Evolutionary conservation across 768 basidiomycete species (phyloP), one percentile per base, ranked within the genome.

Genomic region (Collybia mongolica): DNA sequence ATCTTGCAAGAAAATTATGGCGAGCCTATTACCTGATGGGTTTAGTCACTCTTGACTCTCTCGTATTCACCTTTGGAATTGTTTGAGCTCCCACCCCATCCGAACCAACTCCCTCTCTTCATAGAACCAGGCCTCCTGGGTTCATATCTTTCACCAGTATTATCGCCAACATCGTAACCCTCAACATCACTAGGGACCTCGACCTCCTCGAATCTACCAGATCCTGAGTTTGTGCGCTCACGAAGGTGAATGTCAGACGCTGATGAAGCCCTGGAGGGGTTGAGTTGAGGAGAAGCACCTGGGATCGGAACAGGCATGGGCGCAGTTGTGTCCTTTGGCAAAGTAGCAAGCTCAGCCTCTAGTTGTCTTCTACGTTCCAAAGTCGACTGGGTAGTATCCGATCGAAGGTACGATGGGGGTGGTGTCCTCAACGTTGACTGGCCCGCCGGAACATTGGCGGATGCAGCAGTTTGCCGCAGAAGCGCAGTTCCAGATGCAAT

Each of bases 111-210:
- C 46, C 66, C 61, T 24, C 72, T 61, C 54, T 64, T 63, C 24
- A 57, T 61, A 29, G 58, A 63, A 2, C 52, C 61, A 0, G 69
- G 67, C 47, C 54, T 17, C 8, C 37, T 35, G 6, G 46, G 9
- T 9, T 28, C 46, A 39, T 39, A 9, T 1, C 37, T 36, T 43
- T 42, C 53, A 9, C 60, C 56, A 14, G 56, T 51, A 54, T 51
- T 22, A 65, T 65, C 65, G 28, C 70, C 64, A 59, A 69, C 70
- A 47, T 82, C 79, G 48, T 87, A 80, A 5, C 81, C 84, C 53
- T 90, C 88, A 12, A 74, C 76, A 54, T 90, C 87, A 49, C 83
- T 84, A 37, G 81, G 80, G n/a, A 84, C 81, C 52, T 84, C 82
- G 2, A 83, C 77, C 67, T 90, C 85, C 56, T 89, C 88, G 54